Percentiles rank a stretch among this genome's conserved stretches.
Evolutionary conservation across 164 flowering plant genomes (phyloP).

Genomic region (Stephania yunnanensis): DNA sequence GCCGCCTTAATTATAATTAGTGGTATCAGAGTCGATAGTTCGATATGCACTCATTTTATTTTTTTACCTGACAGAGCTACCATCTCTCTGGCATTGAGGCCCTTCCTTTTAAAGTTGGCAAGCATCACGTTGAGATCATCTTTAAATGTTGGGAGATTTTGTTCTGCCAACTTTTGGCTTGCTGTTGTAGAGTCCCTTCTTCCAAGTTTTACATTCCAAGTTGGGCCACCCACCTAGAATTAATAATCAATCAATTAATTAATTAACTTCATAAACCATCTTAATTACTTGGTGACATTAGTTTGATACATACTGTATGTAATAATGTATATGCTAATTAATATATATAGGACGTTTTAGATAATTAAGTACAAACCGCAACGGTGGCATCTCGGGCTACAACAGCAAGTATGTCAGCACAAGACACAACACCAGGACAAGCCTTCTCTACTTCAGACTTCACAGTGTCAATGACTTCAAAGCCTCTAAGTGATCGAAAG

Average conservation of each 20-base stretch:
- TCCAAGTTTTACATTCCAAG: constrained; percentile 46
- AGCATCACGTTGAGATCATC: constrained; percentile 23
- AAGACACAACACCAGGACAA: constrained; percentile 16
- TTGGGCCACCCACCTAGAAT: constrained; percentile 25
- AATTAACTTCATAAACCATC: neutral
- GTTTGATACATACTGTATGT: neutral
- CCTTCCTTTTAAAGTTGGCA: constrained; percentile 22
- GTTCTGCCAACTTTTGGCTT: constrained; percentile 22
- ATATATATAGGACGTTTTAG: no score
- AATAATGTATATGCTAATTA: no score
- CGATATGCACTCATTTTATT: no score
- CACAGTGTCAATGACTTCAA: neutral
- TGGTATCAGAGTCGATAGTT: no score
- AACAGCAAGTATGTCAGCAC: constrained; percentile 39
- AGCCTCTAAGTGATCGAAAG: neutral
- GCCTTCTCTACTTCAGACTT: constrained; percentile 1
- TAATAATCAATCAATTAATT: no score
- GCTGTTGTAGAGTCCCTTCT: constrained; percentile 45
- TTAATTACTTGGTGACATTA: no score
- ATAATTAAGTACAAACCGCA: constrained; percentile 10
- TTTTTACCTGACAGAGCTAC: constrained; percentile 34
- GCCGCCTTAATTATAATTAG: no score
- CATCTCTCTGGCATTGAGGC: constrained; percentile 32
- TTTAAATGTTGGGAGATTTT: constrained; percentile 23
- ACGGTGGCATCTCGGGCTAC: constrained; percentile 36